Evolutionary conservation across 2,329 filamentous ascomycete genomes (phyloP).

Genomic region (Chaetomium olivaceum): DNA sequence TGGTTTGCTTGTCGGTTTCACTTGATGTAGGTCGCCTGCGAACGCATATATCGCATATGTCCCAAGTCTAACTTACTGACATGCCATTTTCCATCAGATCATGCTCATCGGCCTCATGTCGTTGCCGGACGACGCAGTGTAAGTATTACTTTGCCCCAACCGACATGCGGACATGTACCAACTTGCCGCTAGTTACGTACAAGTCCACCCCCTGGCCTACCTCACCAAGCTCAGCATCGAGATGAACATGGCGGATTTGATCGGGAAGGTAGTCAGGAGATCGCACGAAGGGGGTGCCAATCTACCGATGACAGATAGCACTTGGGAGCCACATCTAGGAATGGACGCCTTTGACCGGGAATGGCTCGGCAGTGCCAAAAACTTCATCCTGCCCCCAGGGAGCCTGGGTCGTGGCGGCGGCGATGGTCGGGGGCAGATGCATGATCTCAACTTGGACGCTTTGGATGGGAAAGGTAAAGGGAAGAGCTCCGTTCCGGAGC

Average conservation of each 20-base stretch:
- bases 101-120: conserved; percentile 48
- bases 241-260: conserved; percentile 54
- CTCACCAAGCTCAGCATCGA: conserved; percentile 53
- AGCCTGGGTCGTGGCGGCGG: background rate
- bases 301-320: background rate
- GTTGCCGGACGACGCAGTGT: conserved; percentile 48
- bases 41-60: background rate
- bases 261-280: conserved; percentile 41
- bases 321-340: background rate
- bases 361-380: conserved; percentile 18
- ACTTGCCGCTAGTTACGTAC: conserved; percentile 41
- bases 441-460: conserved; percentile 22
- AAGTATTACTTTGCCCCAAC: conserved; percentile 15
- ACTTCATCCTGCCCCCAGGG: conserved; percentile 7
- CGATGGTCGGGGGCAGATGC: conserved; percentile 18
- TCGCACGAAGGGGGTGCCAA: background rate
- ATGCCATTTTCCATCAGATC: conserved; percentile 23
- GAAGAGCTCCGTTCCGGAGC: background rate
- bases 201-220: conserved; percentile 50
- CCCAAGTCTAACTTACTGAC: background rate
- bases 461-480: background rate
- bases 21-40: conserved; percentile 40
- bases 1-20: conserved; percentile 47
- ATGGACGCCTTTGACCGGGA: conserved; percentile 6
- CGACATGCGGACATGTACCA: background rate